A percentile compares a stretch with the other conserved stretches of the same genome.
These are phyloP conservation scores for Piper longum DNA, from an alignment of 164 flowering plant genomes.

Conservation along the genomic window DNA sequence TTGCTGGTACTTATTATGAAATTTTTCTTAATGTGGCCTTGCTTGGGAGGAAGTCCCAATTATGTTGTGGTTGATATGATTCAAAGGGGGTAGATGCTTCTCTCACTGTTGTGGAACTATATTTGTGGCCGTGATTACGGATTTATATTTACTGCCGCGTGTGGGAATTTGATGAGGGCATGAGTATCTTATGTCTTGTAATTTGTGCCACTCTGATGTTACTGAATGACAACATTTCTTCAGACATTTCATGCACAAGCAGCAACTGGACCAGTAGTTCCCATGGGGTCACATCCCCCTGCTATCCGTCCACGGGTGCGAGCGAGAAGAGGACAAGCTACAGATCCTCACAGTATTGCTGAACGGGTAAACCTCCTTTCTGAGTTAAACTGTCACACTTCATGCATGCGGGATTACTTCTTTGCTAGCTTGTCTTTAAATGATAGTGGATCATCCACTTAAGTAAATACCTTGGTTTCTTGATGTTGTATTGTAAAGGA, in stretches of 20 bases:
- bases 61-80: no score
- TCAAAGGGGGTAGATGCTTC: no score
- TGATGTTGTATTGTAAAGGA: not conserved
- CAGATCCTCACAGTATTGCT: conserved; percentile 99
- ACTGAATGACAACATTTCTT: not conserved
- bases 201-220: not conserved
- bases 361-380: conserved; percentile 52
- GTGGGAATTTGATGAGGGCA: not conserved
- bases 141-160: no score
- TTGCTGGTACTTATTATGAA: no score
- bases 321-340: conserved; percentile 97
- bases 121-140: not conserved
- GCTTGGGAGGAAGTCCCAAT: no score
- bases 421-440: not conserved
- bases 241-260: conserved; percentile 75
- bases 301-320: conserved; percentile 84
- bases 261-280: conserved; percentile 24
- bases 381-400: not conserved
- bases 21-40: no score
- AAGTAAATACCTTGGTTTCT: not conserved
- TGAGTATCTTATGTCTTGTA: not conserved
- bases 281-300: conserved; percentile 64
- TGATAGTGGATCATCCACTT: not conserved
- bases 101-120: no score
- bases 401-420: not conserved